phyloP scores from a whole-genome alignment of 768 basidiomycete species.

The Tulasnella sp. region DNA sequence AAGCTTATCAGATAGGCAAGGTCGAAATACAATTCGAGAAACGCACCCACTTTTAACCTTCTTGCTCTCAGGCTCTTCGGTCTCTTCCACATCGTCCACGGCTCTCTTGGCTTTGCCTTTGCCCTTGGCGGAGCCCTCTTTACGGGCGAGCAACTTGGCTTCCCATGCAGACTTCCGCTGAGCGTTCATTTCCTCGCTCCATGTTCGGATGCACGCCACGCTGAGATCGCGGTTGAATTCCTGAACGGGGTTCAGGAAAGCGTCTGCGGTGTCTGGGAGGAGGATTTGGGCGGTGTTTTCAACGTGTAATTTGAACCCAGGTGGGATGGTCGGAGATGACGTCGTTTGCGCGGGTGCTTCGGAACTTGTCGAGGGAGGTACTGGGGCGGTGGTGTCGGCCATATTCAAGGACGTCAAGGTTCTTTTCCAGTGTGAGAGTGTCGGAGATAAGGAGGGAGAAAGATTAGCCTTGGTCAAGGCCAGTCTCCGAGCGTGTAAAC shows the following conservation, averaged over 20 bases:
- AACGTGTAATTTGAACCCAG: conserved; percentile 72
- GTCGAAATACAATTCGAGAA: background rate
- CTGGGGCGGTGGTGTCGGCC: background rate
- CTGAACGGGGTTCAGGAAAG: conserved; percentile 95
- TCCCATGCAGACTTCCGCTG: conserved; percentile 62
- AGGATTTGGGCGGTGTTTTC: conserved; percentile 82
- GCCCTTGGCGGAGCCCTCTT: conserved; percentile 34
- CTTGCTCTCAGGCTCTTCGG: conserved; percentile 40
- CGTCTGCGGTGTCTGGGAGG: conserved; percentile 67
- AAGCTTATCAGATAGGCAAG: background rate
- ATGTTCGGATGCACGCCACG: conserved; percentile 83
- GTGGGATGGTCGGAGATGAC: conserved; percentile 48
- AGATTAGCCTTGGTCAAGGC: background rate
- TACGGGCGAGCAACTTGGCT: conserved; percentile 34
- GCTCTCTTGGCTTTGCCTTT: conserved; percentile 24
- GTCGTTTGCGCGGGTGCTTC: background rate
- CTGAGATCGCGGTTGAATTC: conserved; percentile 96
- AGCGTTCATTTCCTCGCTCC: conserved; percentile 70
- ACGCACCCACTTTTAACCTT: conserved; percentile 46
- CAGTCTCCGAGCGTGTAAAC: background rate
- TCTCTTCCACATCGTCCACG: conserved; percentile 33
- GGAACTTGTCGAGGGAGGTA: background rate
- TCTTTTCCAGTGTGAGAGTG: background rate
- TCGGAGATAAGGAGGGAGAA: background rate
- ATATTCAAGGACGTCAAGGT: background rate